Conservation (phyloP, 345 rosid species). For the Toxicodendron radicans region DNA sequence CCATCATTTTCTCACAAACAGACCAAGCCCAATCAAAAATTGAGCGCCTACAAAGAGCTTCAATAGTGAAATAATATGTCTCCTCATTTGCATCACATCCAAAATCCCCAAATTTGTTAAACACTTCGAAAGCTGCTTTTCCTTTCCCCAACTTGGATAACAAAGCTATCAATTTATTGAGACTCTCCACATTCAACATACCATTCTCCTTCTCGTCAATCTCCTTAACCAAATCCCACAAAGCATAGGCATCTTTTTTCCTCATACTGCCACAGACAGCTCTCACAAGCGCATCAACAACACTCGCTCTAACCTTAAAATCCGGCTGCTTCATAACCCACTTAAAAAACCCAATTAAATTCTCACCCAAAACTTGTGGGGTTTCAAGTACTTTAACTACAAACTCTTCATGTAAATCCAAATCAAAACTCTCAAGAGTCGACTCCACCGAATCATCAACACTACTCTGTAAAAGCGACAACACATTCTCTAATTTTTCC, state of each 20-base stretch:
- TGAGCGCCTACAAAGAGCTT: conserved; percentile 59
- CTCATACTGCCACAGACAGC: conserved; percentile 42
- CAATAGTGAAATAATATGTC: conserved; percentile 60
- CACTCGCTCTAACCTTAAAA: conserved; percentile 33
- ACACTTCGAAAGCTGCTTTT: conserved; percentile 71
- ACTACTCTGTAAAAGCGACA: conserved; percentile 64
- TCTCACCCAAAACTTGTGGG: conserved; percentile 50
- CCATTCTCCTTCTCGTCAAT: conserved; percentile 40
- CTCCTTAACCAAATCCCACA: conserved; percentile 79
- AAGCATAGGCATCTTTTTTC: conserved; percentile 47
- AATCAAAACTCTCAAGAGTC: conserved; percentile 41
- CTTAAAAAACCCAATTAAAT: conserved; percentile 55
- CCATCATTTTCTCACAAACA: conserved; percentile 74
- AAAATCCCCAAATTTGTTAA: conserved; percentile 55
- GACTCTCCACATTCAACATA: conserved; percentile 43
- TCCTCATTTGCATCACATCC: conserved; percentile 50
- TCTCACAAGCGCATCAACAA: conserved; percentile 47
- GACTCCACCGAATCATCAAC: conserved; percentile 60
- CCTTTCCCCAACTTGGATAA: conserved; percentile 69
- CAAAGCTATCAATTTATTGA: conserved; percentile 65
- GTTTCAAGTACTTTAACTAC: conserved; percentile 57
- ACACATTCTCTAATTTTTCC: conserved; percentile 54
- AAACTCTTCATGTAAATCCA: conserved; percentile 49
- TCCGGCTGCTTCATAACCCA: conserved; percentile 52
- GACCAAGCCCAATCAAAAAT: conserved; percentile 52